phyloP scores from a whole-genome alignment of 2,329 filamentous ascomycete genomes.

The Clarireedia homoeocarpa region DNA sequence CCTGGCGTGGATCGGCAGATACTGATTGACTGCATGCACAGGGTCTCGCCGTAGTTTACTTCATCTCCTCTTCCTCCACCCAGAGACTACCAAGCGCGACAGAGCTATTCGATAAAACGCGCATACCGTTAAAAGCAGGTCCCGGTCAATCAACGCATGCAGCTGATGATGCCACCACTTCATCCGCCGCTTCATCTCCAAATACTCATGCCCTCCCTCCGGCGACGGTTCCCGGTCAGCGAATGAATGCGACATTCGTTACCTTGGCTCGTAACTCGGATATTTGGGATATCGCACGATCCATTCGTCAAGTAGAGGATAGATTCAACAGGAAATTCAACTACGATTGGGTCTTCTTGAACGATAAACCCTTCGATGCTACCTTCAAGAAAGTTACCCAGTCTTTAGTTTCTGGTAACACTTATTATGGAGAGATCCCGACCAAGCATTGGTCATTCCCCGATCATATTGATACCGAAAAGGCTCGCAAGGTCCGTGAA shows the following conservation, averaged over 20 bases:
- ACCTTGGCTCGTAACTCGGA: constrained; percentile 90
- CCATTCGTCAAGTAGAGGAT: constrained; percentile 94
- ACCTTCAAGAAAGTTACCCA: constrained; percentile 88
- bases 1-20: background rate
- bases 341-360: constrained; percentile 99
- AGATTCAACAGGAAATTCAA: constrained; percentile 95
- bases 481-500: constrained; percentile 80
- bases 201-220: constrained; percentile 31
- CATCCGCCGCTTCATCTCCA: constrained; percentile 18
- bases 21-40: constrained; percentile 23
- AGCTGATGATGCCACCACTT: constrained; percentile 12
- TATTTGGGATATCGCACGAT: constrained; percentile 93
- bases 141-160: constrained; percentile 15
- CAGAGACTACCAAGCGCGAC: constrained; percentile 30
- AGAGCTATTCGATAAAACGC: constrained; percentile 18
- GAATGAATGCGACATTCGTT: constrained; percentile 96
- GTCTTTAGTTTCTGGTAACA: constrained; percentile 84
- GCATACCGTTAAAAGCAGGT: constrained; percentile 22
- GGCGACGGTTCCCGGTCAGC: constrained; percentile 53
- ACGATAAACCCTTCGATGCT: constrained; percentile 89
- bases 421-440: constrained; percentile 83
- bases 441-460: constrained; percentile 97
- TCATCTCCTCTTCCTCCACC: constrained; percentile 60
- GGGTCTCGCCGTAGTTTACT: constrained; percentile 70
- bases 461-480: constrained; percentile 90